Percentiles rank a stretch among this genome's conserved stretches.
These are phyloP conservation scores for Xylariales sp. DNA, from an alignment of 2,329 filamentous ascomycete species.

Conservation along the genomic window DNA sequence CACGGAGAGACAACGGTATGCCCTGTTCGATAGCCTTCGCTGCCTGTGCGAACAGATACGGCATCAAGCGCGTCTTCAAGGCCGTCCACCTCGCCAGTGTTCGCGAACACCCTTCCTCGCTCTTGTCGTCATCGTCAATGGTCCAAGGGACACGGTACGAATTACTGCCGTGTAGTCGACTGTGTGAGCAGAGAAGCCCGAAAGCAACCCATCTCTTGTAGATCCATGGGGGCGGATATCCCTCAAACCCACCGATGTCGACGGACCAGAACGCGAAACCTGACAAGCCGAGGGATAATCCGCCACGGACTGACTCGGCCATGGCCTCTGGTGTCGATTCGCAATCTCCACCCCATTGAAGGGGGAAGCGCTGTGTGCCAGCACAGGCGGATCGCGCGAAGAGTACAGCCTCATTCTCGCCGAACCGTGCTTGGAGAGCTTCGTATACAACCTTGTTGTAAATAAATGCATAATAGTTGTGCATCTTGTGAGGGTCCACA, in stretches of 20 bases:
- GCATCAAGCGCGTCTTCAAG: slow-evolving; percentile 49
- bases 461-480: slow-evolving; percentile 71
- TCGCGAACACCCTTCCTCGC: slow-evolving; percentile 48
- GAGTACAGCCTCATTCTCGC: slow-evolving; percentile 50
- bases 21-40: slow-evolving; percentile 40
- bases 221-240: slow-evolving; percentile 60
- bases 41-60: slow-evolving; percentile 44
- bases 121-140: slow-evolving; percentile 59
- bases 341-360: slow-evolving; percentile 71
- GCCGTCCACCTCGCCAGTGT: slow-evolving; percentile 43
- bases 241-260: slow-evolving; percentile 70
- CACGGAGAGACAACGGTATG: slow-evolving; percentile 57
- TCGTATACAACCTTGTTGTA: slow-evolving; percentile 70
- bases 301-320: slow-evolving; percentile 65
- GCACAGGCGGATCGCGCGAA: slow-evolving; percentile 65
- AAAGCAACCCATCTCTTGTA: slow-evolving; percentile 80
- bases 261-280: slow-evolving; percentile 66
- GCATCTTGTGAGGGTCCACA: slow-evolving; percentile 61
- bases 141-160: slow-evolving; percentile 74
- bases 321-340: slow-evolving; percentile 70
- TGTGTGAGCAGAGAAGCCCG: slow-evolving; percentile 65
- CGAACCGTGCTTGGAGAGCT: slow-evolving; percentile 52
- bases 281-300: slow-evolving; percentile 57
- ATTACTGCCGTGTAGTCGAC: slow-evolving; percentile 63
- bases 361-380: slow-evolving; percentile 64